Conservation (phyloP, 148 eudicot genomes). For the Beta vulgaris region DNA sequence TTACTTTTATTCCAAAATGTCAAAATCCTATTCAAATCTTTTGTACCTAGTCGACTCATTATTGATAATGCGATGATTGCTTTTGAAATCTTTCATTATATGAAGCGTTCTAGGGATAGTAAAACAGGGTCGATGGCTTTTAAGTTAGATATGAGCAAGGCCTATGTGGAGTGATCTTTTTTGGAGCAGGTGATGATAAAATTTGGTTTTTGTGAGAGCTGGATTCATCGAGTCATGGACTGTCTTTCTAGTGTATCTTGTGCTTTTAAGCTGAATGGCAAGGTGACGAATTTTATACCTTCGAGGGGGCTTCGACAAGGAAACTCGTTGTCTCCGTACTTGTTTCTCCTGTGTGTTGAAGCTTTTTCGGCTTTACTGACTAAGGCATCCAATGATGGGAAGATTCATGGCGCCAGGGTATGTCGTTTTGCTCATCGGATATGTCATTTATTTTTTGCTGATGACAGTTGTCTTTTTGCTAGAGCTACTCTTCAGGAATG, state of each 20-base stretch:
- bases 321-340: background rate
- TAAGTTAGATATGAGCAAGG: background rate
- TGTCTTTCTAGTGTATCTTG: background rate
- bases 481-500: background rate
- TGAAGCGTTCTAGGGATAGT: background rate
- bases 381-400: background rate
- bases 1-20: background rate
- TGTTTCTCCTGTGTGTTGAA: background rate
- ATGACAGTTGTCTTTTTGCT: background rate
- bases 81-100: background rate
- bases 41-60: no score
- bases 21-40: background rate
- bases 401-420: background rate
- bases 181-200: background rate
- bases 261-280: background rate
- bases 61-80: background rate
- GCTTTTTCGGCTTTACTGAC: background rate
- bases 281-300: background rate
- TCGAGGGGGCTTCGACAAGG: background rate
- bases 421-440: background rate
- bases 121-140: background rate
- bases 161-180: background rate
- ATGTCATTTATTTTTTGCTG: background rate
- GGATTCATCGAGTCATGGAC: background rate
- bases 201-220: background rate